Evolutionary conservation across 495 filamentous ascomycete genomes (phyloP).

Genomic region (Clohesyomyces aquaticus): DNA sequence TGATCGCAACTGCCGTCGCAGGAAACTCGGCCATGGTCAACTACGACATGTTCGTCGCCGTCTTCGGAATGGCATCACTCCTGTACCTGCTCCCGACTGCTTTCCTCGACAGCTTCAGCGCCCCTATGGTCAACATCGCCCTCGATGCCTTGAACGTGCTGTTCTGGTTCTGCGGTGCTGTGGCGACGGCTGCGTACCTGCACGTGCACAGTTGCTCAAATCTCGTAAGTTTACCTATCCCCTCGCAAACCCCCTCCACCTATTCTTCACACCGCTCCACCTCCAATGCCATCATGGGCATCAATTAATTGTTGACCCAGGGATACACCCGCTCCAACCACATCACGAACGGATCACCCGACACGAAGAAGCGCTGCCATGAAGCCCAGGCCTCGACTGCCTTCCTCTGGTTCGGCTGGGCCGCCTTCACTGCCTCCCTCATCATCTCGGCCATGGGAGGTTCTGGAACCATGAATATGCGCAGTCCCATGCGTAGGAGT

Average conservation of each 20-base stretch:
- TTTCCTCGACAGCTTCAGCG: constrained; percentile 53
- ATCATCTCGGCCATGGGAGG: constrained; percentile 55
- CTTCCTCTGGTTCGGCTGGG: constrained; percentile 76
- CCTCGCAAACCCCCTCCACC: not conserved
- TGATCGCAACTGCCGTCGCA: constrained; percentile 59
- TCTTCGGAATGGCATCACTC: constrained; percentile 68
- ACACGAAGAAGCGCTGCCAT: constrained; percentile 63
- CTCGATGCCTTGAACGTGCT: constrained; percentile 64
- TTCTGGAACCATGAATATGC: not conserved
- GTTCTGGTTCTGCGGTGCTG: constrained; percentile 67
- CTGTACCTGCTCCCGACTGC: constrained; percentile 64
- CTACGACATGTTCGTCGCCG: constrained; percentile 67
- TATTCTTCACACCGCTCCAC: no score
- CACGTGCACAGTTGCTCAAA: constrained; percentile 65
- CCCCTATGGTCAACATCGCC: constrained; percentile 59
- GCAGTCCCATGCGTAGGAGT: no score
- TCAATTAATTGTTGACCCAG: no score
- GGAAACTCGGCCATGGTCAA: constrained; percentile 65
- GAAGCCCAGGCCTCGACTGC: constrained; percentile 70
- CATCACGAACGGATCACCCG: constrained; percentile 61
- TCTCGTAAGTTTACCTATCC: constrained; percentile 51
- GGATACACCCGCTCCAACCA: constrained; percentile 59
- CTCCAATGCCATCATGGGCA: no score
- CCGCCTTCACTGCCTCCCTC: constrained; percentile 59
- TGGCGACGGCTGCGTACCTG: constrained; percentile 67